Percentiles rank a stretch among this genome's conserved stretches.
Evolutionary conservation across 139 green algal species (phyloP).

Genomic region (Ettlia oleoabundans): DNA sequence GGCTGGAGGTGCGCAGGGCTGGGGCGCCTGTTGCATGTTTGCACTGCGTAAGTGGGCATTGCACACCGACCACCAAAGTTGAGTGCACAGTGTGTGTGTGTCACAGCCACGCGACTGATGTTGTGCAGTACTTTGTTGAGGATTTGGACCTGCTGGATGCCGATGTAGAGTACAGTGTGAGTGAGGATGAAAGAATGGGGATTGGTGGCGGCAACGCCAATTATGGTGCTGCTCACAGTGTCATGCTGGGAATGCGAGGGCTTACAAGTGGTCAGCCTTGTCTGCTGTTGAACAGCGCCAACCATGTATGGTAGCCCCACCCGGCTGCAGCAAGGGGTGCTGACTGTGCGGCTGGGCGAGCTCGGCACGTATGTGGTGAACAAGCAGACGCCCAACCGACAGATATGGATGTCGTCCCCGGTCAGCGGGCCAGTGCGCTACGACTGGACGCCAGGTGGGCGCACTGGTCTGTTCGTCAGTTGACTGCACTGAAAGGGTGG

Average conservation of each 20-base stretch:
- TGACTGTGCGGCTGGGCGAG: constrained; percentile 80
- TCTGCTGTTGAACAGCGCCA: no score
- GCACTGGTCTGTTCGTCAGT: no score
- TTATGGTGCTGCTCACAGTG: no score
- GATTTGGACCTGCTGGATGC: constrained; percentile 46
- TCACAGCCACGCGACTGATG: no score
- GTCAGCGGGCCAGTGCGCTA: constrained; percentile 71
- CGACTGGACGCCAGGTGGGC: constrained; percentile 45
- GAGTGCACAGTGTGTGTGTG: no score
- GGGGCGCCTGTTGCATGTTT: background rate
- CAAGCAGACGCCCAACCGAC: constrained; percentile 96
- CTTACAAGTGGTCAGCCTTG: no score
- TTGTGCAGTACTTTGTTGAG: constrained; percentile 20
- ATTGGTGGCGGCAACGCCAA: background rate
- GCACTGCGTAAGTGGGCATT: background rate
- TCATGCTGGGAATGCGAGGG: no score
- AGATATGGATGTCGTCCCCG: constrained; percentile 97
- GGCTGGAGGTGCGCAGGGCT: constrained; percentile 58
- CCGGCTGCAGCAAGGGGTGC: constrained; percentile 77
- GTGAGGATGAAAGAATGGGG: background rate
- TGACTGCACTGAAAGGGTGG: no score
- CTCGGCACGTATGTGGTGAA: constrained; percentile 97
- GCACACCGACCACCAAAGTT: no score
- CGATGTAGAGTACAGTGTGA: constrained; percentile 79
- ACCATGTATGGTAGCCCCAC: no score